A percentile compares a stretch with the other conserved stretches of the same genome.
These are phyloP conservation scores for Geranomyces michiganensis DNA, from an alignment of 192 early-diverging fungal genomes.

Conservation along the genomic window DNA sequence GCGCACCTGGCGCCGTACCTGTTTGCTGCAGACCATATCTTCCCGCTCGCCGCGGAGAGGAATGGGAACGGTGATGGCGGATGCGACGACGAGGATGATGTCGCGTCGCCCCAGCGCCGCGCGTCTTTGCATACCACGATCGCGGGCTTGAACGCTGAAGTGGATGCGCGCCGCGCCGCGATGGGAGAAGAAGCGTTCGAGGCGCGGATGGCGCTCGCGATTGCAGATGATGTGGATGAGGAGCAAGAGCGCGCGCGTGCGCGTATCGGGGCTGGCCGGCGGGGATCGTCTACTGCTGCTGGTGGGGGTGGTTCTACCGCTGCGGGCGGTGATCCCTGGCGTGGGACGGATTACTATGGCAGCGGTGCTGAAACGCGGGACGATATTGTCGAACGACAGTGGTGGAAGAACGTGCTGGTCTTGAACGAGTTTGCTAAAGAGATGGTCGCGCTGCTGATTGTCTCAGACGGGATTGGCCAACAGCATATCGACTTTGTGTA, in stretches of 20 bases:
- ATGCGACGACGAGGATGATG: too few relatives aligned
- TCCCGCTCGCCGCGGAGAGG: neutral
- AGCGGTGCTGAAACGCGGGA: conserved; percentile 18
- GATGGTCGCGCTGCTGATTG: conserved; percentile 72
- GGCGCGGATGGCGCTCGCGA: neutral
- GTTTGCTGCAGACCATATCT: conserved; percentile 38
- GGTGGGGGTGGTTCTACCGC: too few relatives aligned
- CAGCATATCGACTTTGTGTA: conserved; percentile 18
- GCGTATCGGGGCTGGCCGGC: too few relatives aligned
- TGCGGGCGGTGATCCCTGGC: neutral
- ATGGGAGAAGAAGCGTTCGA: neutral
- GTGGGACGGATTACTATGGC: neutral
- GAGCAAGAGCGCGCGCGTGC: neutral
- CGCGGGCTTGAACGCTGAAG: conserved; percentile 64
- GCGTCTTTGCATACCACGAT: conserved; percentile 71
- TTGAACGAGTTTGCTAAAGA: conserved; percentile 93
- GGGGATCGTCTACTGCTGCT: too few relatives aligned
- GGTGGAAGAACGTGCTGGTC: conserved; percentile 89
- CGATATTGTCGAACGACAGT: conserved; percentile 43
- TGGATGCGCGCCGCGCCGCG: conserved; percentile 46
- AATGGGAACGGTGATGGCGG: neutral
- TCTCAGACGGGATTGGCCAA: conserved; percentile 33
- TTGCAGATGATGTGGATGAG: neutral
- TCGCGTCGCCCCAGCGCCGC: conserved; percentile 24
- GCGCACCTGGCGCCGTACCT: conserved; percentile 35